Evolutionary conservation across 495 filamentous ascomycete genomes (phyloP).

Genomic region (Penicillium dipodomyicola): DNA sequence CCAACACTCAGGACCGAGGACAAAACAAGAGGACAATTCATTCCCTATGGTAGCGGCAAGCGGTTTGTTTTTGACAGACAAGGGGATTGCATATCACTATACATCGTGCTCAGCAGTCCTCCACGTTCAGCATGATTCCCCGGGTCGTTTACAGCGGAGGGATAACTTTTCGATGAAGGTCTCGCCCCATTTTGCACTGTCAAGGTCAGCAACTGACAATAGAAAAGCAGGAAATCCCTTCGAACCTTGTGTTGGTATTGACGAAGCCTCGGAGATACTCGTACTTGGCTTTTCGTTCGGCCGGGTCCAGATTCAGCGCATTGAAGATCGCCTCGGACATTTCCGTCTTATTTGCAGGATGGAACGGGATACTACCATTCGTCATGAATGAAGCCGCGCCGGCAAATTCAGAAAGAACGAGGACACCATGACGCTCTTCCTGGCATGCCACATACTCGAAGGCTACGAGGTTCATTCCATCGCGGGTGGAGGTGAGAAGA

Average conservation of each 20-base stretch:
- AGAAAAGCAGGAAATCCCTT: neutral
- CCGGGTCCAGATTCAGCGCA: slow-evolving; percentile 78
- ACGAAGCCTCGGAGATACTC: slow-evolving; percentile 80
- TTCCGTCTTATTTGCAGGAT: slow-evolving; percentile 89
- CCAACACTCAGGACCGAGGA: neutral
- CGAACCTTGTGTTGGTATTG: slow-evolving; percentile 76
- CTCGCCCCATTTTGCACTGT: slow-evolving; percentile 40
- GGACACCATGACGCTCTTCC: slow-evolving; percentile 74
- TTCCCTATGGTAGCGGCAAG: neutral
- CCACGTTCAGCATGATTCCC: slow-evolving; percentile 11
- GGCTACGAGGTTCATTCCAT: slow-evolving; percentile 96
- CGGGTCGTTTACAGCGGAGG: slow-evolving; percentile 14
- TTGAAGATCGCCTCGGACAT: slow-evolving; percentile 80
- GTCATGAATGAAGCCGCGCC: slow-evolving; percentile 79
- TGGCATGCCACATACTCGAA: slow-evolving; percentile 96
- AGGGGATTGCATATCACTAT: neutral
- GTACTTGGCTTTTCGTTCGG: slow-evolving; percentile 73
- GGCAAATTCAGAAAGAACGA: slow-evolving; percentile 91
- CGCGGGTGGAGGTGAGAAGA: slow-evolving; percentile 84
- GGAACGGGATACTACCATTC: slow-evolving; percentile 81
- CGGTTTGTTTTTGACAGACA: neutral
- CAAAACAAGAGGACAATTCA: neutral
- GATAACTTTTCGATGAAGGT: slow-evolving; percentile 35
- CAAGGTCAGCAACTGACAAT: slow-evolving; percentile 7
- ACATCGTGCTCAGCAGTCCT: neutral